Percentiles rank a stretch among this genome's conserved stretches.
Conservation (phyloP, 345 rosid genomes). For the Cardamine occulta region DNA sequence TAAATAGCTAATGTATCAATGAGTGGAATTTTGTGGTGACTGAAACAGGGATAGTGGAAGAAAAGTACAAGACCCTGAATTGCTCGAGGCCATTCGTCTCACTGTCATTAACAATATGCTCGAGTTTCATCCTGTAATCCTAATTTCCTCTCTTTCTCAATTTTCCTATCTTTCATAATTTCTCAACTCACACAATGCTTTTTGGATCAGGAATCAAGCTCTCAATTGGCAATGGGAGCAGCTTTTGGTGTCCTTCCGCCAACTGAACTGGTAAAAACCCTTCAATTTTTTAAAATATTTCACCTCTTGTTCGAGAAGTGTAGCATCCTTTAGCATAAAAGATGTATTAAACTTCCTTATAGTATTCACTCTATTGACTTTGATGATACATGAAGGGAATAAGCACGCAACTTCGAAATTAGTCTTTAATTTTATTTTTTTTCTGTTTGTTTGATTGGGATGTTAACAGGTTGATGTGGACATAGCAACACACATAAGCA, state of each 20-base stretch:
- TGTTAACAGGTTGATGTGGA: constrained; percentile 83
- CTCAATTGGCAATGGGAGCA: constrained; percentile 93
- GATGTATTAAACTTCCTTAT: background rate
- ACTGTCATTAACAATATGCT: constrained; percentile 89
- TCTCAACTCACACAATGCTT: constrained; percentile 29
- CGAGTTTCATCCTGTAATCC: constrained; percentile 88
- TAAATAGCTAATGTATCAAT: background rate
- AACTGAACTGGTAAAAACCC: constrained; percentile 50
- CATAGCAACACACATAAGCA: constrained; percentile 75
- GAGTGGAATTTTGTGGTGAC: background rate
- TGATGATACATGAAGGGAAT: background rate
- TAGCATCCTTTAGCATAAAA: no score
- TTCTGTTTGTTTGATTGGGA: constrained; percentile 18
- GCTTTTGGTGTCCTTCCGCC: constrained; percentile 94
- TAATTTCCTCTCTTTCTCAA: background rate
- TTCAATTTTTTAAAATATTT: no score
- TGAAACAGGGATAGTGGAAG: constrained; percentile 77
- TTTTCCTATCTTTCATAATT: constrained; percentile 13
- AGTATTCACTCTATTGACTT: background rate
- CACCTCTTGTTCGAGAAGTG: no score
- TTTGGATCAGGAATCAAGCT: constrained; percentile 80
- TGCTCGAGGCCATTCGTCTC: constrained; percentile 96
- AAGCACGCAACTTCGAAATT: background rate
- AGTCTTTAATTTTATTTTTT: background rate
- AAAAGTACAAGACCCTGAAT: constrained; percentile 92